Evolutionary conservation across 2,329 filamentous ascomycete genomes (phyloP), one percentile per base, ranked within the genome.

Genomic region (Lecanicillium sp.): DNA sequence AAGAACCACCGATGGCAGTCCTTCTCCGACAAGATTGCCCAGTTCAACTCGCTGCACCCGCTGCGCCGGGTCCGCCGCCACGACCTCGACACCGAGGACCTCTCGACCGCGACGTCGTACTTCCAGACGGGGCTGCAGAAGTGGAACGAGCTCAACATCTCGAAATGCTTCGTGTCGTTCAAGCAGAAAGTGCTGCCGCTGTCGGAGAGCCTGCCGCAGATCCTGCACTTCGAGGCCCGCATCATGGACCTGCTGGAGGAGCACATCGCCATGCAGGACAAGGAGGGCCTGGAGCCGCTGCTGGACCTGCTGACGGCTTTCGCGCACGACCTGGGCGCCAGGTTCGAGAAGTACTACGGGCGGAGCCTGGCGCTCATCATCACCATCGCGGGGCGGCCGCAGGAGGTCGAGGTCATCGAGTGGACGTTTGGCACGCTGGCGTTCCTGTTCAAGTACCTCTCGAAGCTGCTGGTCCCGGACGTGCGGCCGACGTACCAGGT

Each of bases 371-470:
- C 74, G 46, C 72, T 94, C 46, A 81, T 98, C 47, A 79, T 87
- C 32, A 80, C 81, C 14, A 78, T 97, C 54, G 90, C 90, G 10
- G 83, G 83, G 46, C 86, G 81, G 58, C 81, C 87, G 45, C 77
- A 86, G 49, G 85, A 87, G 60, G 83, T 87, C 21, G 87, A 90
- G 54, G 90, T 94, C n/a, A 87, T 97, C 43, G 93, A 98, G 69
- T 97, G 91, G 90, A 91, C 88, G 43, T 98, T 98, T 68, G 89
- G 85, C 11, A 90, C 88, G 57, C 74, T 98, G 48, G 90, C 93
- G 38, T 98, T 94, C 74, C 74, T 97, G 33, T 96, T 98, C 78
- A 98, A 98, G 63, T 97, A 97, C 61, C 78, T 98, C 5, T 94
- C 90, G 2, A 83, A 88, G 54, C 77, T 97, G 1, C 69, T 98